Conservation (phyloP, 192 early-diverging fungal species). For the Umbelopsis ramanniana region DNA sequence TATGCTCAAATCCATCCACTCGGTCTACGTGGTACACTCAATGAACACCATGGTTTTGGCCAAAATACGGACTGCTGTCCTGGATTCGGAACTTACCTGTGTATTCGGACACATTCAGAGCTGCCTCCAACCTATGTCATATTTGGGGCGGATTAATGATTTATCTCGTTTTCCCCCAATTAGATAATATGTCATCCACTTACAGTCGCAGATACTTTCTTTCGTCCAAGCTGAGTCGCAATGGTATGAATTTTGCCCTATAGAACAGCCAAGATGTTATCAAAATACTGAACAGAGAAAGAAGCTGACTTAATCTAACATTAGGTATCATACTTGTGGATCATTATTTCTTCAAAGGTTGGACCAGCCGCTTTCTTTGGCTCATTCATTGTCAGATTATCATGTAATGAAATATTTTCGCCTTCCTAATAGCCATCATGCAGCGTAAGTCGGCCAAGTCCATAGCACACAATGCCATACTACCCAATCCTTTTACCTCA, state of each 20-base stretch:
- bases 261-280: not conserved
- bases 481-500: not conserved
- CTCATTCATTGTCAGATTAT: not conserved
- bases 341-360: conserved; percentile 40
- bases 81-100: conserved; percentile 34
- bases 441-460: no score
- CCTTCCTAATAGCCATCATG: conserved; percentile 7
- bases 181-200: conserved; percentile 17
- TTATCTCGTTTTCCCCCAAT: not conserved
- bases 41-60: not conserved
- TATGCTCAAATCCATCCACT: conserved; percentile 70
- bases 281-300: not conserved
- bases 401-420: not conserved
- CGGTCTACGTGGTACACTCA: conserved; percentile 32
- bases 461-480: no score
- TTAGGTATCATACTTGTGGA: conserved; percentile 39
- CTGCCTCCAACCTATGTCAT: conserved; percentile 79
- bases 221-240: conserved; percentile 89
- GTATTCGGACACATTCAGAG: conserved; percentile 82
- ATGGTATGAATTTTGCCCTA: conserved; percentile 87
- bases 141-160: not conserved
- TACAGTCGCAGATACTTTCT: conserved; percentile 90
- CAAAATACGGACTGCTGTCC: no score
- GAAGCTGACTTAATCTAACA: conserved; percentile 27
- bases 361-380: not conserved